These are phyloP conservation scores for Xylaria sp. DNA, from an alignment of 2,329 filamentous ascomycete genomes.

Conservation along the genomic window DNA sequence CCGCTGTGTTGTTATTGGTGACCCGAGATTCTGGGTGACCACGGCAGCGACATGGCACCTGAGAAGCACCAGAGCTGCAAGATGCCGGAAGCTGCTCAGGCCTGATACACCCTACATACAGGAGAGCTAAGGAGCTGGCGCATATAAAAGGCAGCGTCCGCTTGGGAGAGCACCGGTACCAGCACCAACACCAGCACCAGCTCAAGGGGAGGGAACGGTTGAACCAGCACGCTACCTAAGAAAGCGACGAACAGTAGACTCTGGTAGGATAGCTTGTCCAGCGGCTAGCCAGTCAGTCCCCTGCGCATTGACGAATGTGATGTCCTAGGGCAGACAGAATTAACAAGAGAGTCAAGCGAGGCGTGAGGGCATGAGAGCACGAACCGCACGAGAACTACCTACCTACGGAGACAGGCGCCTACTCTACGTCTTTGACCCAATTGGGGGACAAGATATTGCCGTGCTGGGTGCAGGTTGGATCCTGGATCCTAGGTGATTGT, in stretches of 20 bases:
- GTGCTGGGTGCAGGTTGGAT: not conserved
- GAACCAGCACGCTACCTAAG: slow-evolving; percentile 9
- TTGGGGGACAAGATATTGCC: not conserved
- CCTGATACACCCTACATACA: slow-evolving; percentile 19
- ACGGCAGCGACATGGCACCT: slow-evolving; percentile 39
- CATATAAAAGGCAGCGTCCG: slow-evolving; percentile 15
- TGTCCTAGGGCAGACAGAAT: not conserved
- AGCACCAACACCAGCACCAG: not conserved
- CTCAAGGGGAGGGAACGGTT: not conserved
- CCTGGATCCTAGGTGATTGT: slow-evolving; percentile 5
- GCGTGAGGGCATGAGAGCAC: not conserved
- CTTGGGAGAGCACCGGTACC: not conserved
- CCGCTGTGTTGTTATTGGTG: slow-evolving; percentile 37
- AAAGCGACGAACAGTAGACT: slow-evolving; percentile 7
- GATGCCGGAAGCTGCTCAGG: slow-evolving; percentile 30
- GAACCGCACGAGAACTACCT: slow-evolving; percentile 7
- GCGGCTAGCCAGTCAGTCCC: not conserved
- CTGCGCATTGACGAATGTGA: slow-evolving; percentile 5
- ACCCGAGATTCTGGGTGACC: slow-evolving; percentile 39
- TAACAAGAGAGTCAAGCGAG: slow-evolving; percentile 15
- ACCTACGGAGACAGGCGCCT: not conserved
- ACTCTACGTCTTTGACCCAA: not conserved
- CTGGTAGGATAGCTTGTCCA: not conserved
- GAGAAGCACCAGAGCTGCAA: slow-evolving; percentile 33
- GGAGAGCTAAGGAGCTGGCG: slow-evolving; percentile 7